Evolutionary conservation across 169 alveolate genomes (phyloP).

Genomic region (Babesia sp.): DNA sequence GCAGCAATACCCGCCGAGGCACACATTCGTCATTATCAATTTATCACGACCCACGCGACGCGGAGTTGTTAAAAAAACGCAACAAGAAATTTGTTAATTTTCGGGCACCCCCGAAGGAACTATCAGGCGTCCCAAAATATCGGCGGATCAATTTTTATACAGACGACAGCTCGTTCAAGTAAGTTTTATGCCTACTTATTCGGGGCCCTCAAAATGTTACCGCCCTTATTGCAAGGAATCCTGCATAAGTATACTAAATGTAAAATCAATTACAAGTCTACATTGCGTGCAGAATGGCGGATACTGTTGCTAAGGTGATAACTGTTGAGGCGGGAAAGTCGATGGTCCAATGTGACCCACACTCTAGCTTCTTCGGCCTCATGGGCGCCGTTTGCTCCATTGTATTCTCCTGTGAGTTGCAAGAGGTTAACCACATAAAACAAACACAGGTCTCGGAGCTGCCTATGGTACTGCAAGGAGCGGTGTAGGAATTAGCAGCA

Average conservation of each 20-base stretch:
- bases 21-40: neutral
- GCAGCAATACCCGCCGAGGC: slow-evolving; percentile 5
- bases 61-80: neutral
- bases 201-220: no score
- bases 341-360: slow-evolving; percentile 87
- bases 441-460: slow-evolving; percentile 95
- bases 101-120: neutral
- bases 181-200: no score
- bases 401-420: slow-evolving; percentile 91
- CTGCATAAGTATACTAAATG: no score
- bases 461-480: slow-evolving; percentile 99
- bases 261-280: neutral
- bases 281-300: slow-evolving; percentile 15
- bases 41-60: neutral
- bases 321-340: no score
- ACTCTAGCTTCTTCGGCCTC: slow-evolving; percentile 95
- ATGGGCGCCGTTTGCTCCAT: slow-evolving; percentile 98
- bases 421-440: neutral
- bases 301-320: no score
- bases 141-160: no score
- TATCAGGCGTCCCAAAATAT: neutral
- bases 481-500: slow-evolving; percentile 98
- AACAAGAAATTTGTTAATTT: neutral
- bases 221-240: no score
- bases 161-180: no score